These are phyloP conservation scores for Hanseniaspora clermontiae DNA, from an alignment of 805 yeast species.

Conservation along the genomic window DNA sequence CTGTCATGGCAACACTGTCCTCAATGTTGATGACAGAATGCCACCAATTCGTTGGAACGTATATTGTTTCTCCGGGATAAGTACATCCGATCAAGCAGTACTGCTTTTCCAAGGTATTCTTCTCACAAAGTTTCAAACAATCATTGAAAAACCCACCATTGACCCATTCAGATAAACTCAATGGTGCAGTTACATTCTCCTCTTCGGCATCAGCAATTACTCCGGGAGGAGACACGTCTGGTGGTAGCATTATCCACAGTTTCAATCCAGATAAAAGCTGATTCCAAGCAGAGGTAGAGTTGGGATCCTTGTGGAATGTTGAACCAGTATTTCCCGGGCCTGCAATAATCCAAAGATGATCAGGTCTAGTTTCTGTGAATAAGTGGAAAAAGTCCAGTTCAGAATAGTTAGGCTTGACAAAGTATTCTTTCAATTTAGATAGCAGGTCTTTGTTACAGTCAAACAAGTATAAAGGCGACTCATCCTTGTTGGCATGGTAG, in stretches of 20 bases:
- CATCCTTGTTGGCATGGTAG: conserved; percentile 52
- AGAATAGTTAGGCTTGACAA: conserved; percentile 42
- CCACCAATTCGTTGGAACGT: conserved; percentile 98
- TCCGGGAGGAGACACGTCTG: conserved; percentile 68
- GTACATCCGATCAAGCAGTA: conserved; percentile 60
- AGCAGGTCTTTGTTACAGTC: conserved; percentile 72
- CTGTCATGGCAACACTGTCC: conserved; percentile 76
- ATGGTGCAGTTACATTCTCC: conserved; percentile 81
- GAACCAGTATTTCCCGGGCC: conserved; percentile 79
- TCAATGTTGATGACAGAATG: conserved; percentile 79
- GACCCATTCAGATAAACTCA: conserved; percentile 90
- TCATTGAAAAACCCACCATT: conserved; percentile 69
- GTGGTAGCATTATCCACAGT: conserved; percentile 84
- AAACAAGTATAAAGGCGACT: conserved; percentile 72
- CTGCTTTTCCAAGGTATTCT: conserved; percentile 15
- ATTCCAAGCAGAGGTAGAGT: conserved; percentile 85
- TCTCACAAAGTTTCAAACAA: conserved; percentile 39
- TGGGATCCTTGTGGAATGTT: conserved; percentile 88
- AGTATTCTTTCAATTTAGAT: conserved; percentile 38
- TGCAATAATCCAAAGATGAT: conserved; percentile 80
- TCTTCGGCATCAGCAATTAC: conserved; percentile 64
- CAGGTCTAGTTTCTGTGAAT: conserved; percentile 52
- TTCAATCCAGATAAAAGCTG: conserved; percentile 61
- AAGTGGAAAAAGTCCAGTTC: conserved; percentile 48
- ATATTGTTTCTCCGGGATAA: conserved; percentile 69